Evolutionary conservation across 2,329 filamentous ascomycete genomes (phyloP), one percentile per base, ranked within the genome.

Genomic region (Davidsoniella virescens): DNA sequence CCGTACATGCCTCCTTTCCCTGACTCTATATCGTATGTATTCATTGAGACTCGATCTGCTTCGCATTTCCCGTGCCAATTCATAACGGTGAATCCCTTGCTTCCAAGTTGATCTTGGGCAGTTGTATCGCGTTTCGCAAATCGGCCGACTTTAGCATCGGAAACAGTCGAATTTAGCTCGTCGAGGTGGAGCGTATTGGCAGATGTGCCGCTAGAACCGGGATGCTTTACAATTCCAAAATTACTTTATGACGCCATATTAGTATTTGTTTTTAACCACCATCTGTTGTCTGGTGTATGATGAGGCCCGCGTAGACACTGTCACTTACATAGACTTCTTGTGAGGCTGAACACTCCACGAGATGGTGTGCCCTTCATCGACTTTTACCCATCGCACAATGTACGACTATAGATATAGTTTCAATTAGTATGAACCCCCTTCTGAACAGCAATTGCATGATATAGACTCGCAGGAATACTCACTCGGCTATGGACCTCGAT

Each of bases 401-500:
- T 98, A 98, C 56, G 87, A 94, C 92, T 96, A 57, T 57, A 57
- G 54, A 49, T 59, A 54, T 29, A 39, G n/a, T 54, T 33, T 33
- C 3, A 12, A 8, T 33, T 12, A 33, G 29, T 33, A 12, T 33
- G 5, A 9, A 33, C 2, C 12, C 47, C 56, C 49, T 60, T 54
- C 59, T 56, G 52, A 12, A 10, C 14, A 26, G 12, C 26, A 10
- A 12, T 39, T 25, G 18, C 25, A 23, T 20, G n/a, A 8, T 26
- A 23, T 12, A 18, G 20, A 26, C 2, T 17, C 33, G 17, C 16
- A 17, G 41, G 10, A 54, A 26, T 12, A 44, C 56, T 42, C 75
- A 92, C 90, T 80, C 93, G 94, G 78, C 87, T 94, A 67, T 95
- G 90, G 58, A 98, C 86, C 66, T 96, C 87, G 58, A 98, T 75